phyloP scores from a whole-genome alignment of 140 eudicot genomes.

The Erigeron philadelphicus region DNA sequence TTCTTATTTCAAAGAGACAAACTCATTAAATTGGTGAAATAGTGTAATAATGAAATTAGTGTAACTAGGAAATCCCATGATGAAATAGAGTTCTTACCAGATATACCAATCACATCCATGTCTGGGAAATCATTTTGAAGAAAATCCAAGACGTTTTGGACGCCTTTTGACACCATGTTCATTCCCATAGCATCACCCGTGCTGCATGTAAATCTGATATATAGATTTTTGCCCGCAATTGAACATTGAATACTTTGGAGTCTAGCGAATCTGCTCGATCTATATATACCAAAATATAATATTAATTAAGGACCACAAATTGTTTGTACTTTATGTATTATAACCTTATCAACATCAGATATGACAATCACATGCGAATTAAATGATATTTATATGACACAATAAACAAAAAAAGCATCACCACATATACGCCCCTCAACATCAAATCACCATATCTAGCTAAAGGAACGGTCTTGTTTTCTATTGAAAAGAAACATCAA shows the following conservation, averaged over 20 bases:
- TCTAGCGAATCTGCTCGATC: constrained; percentile 80
- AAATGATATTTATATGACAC: neutral
- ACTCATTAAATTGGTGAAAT: no score
- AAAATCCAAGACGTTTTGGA: constrained; percentile 72
- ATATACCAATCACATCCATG: constrained; percentile 79
- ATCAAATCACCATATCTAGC: constrained; percentile 13
- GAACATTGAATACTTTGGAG: constrained; percentile 58
- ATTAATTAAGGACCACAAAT: constrained; percentile 8
- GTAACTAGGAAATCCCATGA: no score
- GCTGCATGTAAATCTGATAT: constrained; percentile 70
- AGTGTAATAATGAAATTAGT: no score
- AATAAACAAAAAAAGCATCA: constrained; percentile 14
- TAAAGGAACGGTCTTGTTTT: neutral
- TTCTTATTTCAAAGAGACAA: no score
- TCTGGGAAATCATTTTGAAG: constrained; percentile 68
- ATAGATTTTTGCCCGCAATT: constrained; percentile 68
- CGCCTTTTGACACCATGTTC: constrained; percentile 93
- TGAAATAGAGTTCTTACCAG: constrained; percentile 40
- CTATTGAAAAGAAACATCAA: neutral
- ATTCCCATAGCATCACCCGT: constrained; percentile 94
- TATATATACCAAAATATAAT: constrained; percentile 21
- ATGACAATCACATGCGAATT: constrained; percentile 7
- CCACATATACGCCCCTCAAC: constrained; percentile 1
- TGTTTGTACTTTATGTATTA: neutral
- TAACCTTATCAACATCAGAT: constrained; percentile 19